These are phyloP conservation scores for Arabidopsis lyrata DNA, from an alignment of 441 rosid species.

Conservation along the genomic window DNA sequence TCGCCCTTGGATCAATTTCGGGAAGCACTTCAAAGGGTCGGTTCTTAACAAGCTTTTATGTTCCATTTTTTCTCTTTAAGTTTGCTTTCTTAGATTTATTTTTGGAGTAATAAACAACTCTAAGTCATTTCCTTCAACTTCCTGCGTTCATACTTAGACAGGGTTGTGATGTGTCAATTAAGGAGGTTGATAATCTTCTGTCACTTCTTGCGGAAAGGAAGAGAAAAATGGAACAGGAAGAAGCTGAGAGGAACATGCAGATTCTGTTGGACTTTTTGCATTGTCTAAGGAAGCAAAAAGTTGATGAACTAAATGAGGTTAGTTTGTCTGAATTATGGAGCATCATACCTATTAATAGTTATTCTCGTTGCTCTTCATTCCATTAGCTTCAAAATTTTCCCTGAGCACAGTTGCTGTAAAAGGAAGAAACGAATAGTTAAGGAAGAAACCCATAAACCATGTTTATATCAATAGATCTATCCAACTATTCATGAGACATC, in stretches of 20 bases:
- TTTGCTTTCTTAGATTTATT: not conserved
- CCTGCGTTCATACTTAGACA: conserved; percentile 58
- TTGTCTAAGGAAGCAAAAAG: conserved; percentile 88
- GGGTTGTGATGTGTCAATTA: conserved; percentile 92
- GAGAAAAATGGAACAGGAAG: conserved; percentile 99
- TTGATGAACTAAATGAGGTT: conserved; percentile 92
- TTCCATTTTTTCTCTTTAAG: conserved; percentile 1
- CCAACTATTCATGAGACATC: conserved; percentile 1
- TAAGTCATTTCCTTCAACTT: conserved; percentile 24
- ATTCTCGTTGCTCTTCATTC: conserved; percentile 12
- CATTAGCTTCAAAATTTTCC: conserved; percentile 1
- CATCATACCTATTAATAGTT: conserved; percentile 11
- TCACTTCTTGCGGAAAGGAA: conserved; percentile 85
- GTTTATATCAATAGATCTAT: not conserved
- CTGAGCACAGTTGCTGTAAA: conserved; percentile 9
- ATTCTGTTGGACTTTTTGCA: conserved; percentile 90
- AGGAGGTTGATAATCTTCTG: conserved; percentile 84
- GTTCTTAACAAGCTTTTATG: conserved; percentile 43
- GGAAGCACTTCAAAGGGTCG: conserved; percentile 83
- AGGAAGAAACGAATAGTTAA: not conserved
- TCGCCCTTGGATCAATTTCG: conserved; percentile 86
- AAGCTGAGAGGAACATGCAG: conserved; percentile 99
- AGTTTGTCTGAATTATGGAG: conserved; percentile 38
- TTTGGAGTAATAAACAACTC: not conserved
- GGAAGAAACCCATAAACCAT: not conserved